Evolutionary conservation across 768 basidiomycete genomes (phyloP), one percentile per base, ranked within the genome.

Genomic region (Leucosporidium yakuticum): DNA sequence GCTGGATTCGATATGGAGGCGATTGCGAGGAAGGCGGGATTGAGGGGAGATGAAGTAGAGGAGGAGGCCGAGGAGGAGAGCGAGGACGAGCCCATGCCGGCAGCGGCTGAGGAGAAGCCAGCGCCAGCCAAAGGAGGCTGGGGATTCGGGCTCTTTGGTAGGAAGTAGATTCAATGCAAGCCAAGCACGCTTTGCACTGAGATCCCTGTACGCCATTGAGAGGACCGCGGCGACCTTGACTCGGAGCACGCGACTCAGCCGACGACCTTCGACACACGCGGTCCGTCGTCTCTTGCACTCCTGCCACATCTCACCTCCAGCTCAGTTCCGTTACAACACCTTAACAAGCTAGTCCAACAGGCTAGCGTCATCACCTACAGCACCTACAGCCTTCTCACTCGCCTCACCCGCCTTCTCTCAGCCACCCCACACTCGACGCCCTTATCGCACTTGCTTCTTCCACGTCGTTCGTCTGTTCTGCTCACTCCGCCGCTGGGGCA

Each of bases 1-100:
- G 85, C 89, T 70, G 79, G 92, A 67, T 74, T 74, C 51, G 73
- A 74, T 34, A 21, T 70, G 27, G 73, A 70, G 5, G 73, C 67
- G 51, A 70, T 74, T 11, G 65, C 64, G 29, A 55, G 31, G 49
- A 27, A 53, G 53, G 69, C 72, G 2, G 69, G 68, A 8, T 21
- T 67, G 67, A 31, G 19, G 51, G 39, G 14, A 17, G 54, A 54
- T 2, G 50, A 15, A 15, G 62, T 49, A 17, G 25, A 20, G 60
- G 60, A 32, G 29, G 54, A 27, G 54, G 47, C 29, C 1, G 27
- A 60, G 60, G 29, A 31, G 44, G 60, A 21, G 6, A 47, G 27
- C 23, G 57, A 59, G 57, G 60, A 48, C 7, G 47, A 60, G 58
- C 9, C 12, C n/a, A 27, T n/a, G 51, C 23, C 23, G 21, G 23